Conservation (phyloP, 768 basidiomycete species). For the Tricholoma sp. region DNA sequence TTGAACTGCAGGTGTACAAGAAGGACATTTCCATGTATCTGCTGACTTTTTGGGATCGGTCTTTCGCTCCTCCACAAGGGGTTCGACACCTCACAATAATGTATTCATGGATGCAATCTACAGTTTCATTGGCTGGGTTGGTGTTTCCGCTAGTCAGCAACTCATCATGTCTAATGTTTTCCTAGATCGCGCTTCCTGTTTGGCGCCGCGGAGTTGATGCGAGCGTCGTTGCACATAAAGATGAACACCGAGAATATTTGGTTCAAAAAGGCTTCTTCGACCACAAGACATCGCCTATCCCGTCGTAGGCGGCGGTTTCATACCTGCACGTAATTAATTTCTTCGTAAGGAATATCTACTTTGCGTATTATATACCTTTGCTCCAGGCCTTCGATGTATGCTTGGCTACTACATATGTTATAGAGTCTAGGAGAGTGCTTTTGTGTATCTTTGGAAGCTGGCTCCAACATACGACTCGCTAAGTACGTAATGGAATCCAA, state of each 20-base stretch:
- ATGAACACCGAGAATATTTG: slow-evolving; percentile 45
- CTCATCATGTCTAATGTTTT: slow-evolving; percentile 3
- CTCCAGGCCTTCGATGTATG: too few relatives aligned
- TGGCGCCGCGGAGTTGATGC: slow-evolving; percentile 51
- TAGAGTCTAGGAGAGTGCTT: too few relatives aligned
- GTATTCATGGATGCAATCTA: slow-evolving; percentile 48
- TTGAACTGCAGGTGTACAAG: slow-evolving; percentile 67
- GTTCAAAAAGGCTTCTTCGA: slow-evolving; percentile 38
- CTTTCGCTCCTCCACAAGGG: slow-evolving; percentile 66
- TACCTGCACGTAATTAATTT: background rate
- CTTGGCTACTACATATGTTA: too few relatives aligned
- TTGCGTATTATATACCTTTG: too few relatives aligned
- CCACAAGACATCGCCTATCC: too few relatives aligned
- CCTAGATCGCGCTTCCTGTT: slow-evolving; percentile 45
- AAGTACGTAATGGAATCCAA: too few relatives aligned
- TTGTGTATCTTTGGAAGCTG: too few relatives aligned
- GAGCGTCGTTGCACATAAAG: slow-evolving; percentile 37
- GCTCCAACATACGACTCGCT: too few relatives aligned
- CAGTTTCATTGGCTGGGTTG: slow-evolving; percentile 42
- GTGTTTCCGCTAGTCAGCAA: slow-evolving; percentile 17
- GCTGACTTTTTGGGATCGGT: slow-evolving; percentile 64
- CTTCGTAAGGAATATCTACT: too few relatives aligned
- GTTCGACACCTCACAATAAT: slow-evolving; percentile 58
- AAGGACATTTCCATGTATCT: slow-evolving; percentile 73
- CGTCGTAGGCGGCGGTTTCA: background rate